Conservation (phyloP, 768 basidiomycete genomes). For the Nevesoporus exiguus region DNA sequence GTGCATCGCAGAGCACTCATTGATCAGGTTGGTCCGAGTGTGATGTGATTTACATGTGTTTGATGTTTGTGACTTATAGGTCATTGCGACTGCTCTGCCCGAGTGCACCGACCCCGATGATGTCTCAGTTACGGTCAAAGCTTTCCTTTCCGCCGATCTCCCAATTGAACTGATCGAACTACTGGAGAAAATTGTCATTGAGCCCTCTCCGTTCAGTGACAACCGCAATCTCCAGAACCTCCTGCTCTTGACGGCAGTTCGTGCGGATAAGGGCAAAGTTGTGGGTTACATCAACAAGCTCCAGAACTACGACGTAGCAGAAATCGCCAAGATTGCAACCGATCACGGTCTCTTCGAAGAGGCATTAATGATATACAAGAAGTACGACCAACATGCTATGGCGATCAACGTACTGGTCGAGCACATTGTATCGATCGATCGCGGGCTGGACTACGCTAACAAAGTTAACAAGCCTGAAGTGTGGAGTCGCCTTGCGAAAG, state of each 20-base stretch:
- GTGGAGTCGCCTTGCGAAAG: slow-evolving; percentile 97
- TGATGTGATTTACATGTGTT: neutral
- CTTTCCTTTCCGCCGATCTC: slow-evolving; percentile 94
- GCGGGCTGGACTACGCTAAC: slow-evolving; percentile 91
- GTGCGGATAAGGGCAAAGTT: slow-evolving; percentile 97
- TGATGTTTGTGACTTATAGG: slow-evolving; percentile 38
- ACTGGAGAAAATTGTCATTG: slow-evolving; percentile 97
- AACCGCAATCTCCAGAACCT: slow-evolving; percentile 97
- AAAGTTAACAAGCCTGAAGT: slow-evolving; percentile 97
- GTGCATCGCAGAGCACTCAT: slow-evolving; percentile 90
- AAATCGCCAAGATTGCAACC: slow-evolving; percentile 95
- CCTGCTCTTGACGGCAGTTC: slow-evolving; percentile 90
- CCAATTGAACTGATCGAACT: slow-evolving; percentile 96
- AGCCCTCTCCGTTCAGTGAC: slow-evolving; percentile 96
- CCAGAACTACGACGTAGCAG: slow-evolving; percentile 88
- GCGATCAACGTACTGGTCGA: slow-evolving; percentile 98
- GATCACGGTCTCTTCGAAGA: slow-evolving; percentile 96
- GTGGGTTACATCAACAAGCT: slow-evolving; percentile 98
- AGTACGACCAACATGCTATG: slow-evolving; percentile 91
- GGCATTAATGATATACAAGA: slow-evolving; percentile 95
- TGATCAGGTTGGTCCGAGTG: slow-evolving; percentile 66
- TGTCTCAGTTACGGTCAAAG: slow-evolving; percentile 97
- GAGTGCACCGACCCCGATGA: slow-evolving; percentile 98
- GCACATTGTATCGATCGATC: slow-evolving; percentile 96
- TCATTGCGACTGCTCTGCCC: slow-evolving; percentile 91